Conservation (phyloP, 768 basidiomycete genomes). For the Hortiboletus campestris region DNA sequence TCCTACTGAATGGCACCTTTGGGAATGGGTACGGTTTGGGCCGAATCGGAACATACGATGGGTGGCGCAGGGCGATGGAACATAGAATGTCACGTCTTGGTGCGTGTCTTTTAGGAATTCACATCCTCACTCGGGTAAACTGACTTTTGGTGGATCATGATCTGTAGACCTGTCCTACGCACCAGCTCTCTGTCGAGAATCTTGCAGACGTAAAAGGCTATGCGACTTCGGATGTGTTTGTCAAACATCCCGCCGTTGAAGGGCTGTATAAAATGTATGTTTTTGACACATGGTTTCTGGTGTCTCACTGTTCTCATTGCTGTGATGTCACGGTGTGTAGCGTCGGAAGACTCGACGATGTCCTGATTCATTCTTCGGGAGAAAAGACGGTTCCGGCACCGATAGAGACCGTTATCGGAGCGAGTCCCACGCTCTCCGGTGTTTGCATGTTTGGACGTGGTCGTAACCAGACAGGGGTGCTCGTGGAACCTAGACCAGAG, state of each 20-base stretch:
- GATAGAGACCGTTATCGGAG: background rate
- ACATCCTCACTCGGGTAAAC: too few relatives aligned
- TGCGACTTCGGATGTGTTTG: background rate
- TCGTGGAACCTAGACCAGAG: constrained; percentile 33
- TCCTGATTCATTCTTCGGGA: background rate
- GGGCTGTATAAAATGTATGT: background rate
- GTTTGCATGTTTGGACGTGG: background rate
- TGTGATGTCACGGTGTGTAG: background rate
- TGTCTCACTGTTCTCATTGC: background rate
- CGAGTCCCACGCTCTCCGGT: background rate
- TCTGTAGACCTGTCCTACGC: background rate
- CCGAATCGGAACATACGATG: constrained; percentile 31
- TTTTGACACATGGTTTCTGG: too few relatives aligned
- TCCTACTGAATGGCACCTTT: constrained; percentile 29
- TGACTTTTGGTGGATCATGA: too few relatives aligned
- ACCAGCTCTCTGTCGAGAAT: background rate
- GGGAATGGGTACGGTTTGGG: constrained; percentile 33
- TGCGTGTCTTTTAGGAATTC: constrained; percentile 9
- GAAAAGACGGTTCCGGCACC: constrained; percentile 34
- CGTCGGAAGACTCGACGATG: background rate
- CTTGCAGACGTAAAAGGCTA: background rate
- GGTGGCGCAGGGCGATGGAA: constrained; percentile 36
- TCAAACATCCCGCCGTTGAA: background rate
- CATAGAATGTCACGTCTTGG: constrained; percentile 40
- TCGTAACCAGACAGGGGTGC: constrained; percentile 22